A percentile compares a stretch with the other conserved stretches of the same genome.
These are phyloP conservation scores for Magnusiomyces tetraspermus DNA, from an alignment of 1,139 yeast genomes.

Conservation along the genomic window DNA sequence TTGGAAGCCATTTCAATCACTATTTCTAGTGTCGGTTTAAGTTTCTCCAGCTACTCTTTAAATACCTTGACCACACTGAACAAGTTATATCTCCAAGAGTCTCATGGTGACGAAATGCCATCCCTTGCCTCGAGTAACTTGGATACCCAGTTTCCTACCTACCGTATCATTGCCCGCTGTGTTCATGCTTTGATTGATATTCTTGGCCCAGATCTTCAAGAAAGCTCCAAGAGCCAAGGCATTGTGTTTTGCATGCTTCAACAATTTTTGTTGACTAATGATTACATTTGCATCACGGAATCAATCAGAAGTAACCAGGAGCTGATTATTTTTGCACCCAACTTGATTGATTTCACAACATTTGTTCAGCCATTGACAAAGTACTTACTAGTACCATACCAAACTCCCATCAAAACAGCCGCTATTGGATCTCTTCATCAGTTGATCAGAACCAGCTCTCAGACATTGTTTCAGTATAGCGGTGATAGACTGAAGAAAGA, in stretches of 20 bases:
- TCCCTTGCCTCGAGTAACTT: constrained; percentile 41
- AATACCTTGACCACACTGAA: constrained; percentile 42
- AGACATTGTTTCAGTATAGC: constrained; percentile 26
- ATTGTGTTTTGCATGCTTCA: constrained; percentile 26
- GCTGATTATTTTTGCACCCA: constrained; percentile 28
- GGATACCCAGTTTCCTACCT: constrained; percentile 38
- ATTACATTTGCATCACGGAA: constrained; percentile 26
- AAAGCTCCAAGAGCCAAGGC: constrained; percentile 21
- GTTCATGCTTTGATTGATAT: constrained; percentile 38
- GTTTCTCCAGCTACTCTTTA: constrained; percentile 37
- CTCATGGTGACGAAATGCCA: constrained; percentile 43
- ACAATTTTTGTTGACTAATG: constrained; percentile 24
- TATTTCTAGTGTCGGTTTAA: constrained; percentile 47
- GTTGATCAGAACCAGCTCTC: constrained; percentile 29
- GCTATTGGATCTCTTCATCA: constrained; percentile 34
- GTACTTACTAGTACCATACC: constrained; percentile 18
- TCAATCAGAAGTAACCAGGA: constrained; percentile 26
- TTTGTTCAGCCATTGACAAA: constrained; percentile 26
- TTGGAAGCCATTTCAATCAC: constrained; percentile 49
- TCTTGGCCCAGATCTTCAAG: constrained; percentile 43
- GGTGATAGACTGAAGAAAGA: constrained; percentile 28
- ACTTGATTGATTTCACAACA: constrained; percentile 22
- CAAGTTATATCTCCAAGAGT: constrained; percentile 42
- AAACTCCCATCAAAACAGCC: constrained; percentile 24
- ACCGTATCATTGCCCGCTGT: constrained; percentile 36